Evolutionary conservation across 2,329 filamentous ascomycete genomes (phyloP).

Genomic region (Alternaria metachromatica): DNA sequence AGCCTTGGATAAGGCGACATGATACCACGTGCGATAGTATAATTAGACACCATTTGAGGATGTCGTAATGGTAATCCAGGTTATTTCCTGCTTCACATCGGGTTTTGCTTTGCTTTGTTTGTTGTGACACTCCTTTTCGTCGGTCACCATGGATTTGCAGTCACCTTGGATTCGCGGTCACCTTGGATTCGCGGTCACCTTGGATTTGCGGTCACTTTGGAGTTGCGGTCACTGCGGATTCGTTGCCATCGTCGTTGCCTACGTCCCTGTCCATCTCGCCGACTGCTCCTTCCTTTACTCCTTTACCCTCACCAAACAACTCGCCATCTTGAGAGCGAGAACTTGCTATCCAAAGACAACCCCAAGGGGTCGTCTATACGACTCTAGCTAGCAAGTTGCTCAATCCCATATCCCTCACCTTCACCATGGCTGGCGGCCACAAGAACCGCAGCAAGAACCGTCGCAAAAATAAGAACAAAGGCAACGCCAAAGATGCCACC

Average conservation of each 20-base stretch:
- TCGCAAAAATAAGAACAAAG: background rate
- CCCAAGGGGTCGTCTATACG: background rate
- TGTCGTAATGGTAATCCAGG: constrained; percentile 16
- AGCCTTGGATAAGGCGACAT: constrained; percentile 1
- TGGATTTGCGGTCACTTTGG: background rate
- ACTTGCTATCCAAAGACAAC: background rate
- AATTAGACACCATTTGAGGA: constrained; percentile 1
- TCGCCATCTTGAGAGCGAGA: background rate
- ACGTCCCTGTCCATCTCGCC: background rate
- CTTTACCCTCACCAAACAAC: background rate
- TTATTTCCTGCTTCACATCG: background rate
- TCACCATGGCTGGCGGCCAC: background rate
- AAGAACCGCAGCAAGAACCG: background rate
- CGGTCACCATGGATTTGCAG: background rate
- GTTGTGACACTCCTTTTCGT: background rate
- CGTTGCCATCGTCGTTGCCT: background rate
- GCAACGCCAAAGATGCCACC: background rate
- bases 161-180: no score
- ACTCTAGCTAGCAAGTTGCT: background rate
- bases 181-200: background rate
- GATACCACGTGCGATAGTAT: constrained; percentile 13
- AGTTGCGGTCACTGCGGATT: background rate
- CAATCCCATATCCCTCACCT: background rate
- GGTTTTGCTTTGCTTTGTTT: background rate
- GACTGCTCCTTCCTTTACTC: background rate